These are phyloP conservation scores for Phaeosphaeriaceae sp. DNA, from an alignment of 2,329 filamentous ascomycete genomes.

Conservation along the genomic window DNA sequence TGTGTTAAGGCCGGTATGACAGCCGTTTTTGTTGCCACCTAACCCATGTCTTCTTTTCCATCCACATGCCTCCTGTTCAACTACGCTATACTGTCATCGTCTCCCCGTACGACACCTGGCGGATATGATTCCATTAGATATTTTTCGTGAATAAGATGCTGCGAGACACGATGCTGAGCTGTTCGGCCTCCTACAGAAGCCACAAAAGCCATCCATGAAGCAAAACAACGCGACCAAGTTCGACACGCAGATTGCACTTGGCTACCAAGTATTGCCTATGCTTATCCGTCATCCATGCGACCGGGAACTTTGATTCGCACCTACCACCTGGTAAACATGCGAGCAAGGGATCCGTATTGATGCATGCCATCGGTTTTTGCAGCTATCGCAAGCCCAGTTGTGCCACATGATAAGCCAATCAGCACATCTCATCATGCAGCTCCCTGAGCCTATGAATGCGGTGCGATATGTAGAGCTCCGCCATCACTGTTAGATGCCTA, in stretches of 20 bases:
- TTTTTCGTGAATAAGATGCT: conserved; percentile 4
- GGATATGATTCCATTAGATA: conserved; percentile 3
- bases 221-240: conserved; percentile 8
- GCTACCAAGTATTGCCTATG: conserved; percentile 20
- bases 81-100: conserved; percentile 18
- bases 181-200: background rate
- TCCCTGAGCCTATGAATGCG: conserved; percentile 33
- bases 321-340: conserved; percentile 27
- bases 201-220: conserved; percentile 3
- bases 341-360: conserved; percentile 38
- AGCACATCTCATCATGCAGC: conserved; percentile 21
- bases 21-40: conserved; percentile 28
- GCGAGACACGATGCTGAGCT: background rate
- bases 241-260: conserved; percentile 7
- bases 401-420: conserved; percentile 36
- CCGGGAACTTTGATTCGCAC: conserved; percentile 28
- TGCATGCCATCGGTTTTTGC: conserved; percentile 43
- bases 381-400: conserved; percentile 27
- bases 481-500: conserved; percentile 40
- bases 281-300: conserved; percentile 14
- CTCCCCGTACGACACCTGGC: conserved; percentile 14
- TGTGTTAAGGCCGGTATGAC: conserved; percentile 29
- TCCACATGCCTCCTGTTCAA: conserved; percentile 22
- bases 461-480: conserved; percentile 41
- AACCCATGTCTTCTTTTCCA: conserved; percentile 13